Base-by-base conservation (phyloP, 257 asterid genomes). In the Jasminum sambac region DNA sequence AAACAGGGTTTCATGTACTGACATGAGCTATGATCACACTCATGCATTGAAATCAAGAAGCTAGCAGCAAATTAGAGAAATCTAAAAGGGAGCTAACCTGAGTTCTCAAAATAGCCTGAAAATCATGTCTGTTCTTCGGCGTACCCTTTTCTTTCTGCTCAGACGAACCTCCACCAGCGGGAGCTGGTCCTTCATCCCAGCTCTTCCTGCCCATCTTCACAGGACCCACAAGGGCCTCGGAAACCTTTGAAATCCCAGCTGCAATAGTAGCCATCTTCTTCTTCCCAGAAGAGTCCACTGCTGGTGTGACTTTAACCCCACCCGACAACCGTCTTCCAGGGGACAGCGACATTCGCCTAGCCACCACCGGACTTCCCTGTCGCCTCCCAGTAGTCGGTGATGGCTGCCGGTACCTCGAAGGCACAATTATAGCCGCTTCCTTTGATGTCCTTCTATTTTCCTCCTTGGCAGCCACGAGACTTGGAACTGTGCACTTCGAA, bases 391-490 rank as follows among this genome's bases (percentile, higher is more conserved):
- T 72, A 0, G 94, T 90, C 0, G 98, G 96, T 0, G 96, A 90
- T 3, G 98, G 98, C 79, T 89, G 98, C 60, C 98, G 71, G 63
- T 95, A 95, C 77, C 99, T 82, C 23, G 98, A 95, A 4, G 99
- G 99, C 44, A 95, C 99, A 26, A 95, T 70, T 11, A 95, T 95
- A 0, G 98, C 88, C 5, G 97, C 84, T 72, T 95, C 99, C 68
- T 65, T 91, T 0, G 98, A 79, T 1, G 79, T 76, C 83, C 86
- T 83, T 74, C 96, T 57, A 17, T 84, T 91, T 72, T 95, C 99
- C 72, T 91, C 99, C 74, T 89, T 91, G 0, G 99, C 98, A 16
- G 86, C 81, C 30, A 73, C 84, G 24, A 95, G 82, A 69, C 99
- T 91, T 1, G 99, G 99, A 55, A 95, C 99, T 43, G 82, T 89